phyloP scores from a whole-genome alignment of 108 stramenopile genomes.

The Asterionellopsis glacialis region DNA sequence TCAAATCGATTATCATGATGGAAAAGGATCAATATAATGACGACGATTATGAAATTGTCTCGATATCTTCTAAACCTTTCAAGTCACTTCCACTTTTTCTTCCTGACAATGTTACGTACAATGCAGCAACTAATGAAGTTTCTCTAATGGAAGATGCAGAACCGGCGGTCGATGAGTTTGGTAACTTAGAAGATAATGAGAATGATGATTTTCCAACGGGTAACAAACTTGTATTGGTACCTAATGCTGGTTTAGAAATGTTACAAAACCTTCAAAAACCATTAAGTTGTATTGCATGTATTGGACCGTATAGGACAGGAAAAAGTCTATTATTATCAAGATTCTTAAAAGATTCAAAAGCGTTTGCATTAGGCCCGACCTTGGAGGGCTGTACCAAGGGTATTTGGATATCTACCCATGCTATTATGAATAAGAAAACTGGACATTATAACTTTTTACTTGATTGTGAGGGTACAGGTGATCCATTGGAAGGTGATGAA shows the following conservation, averaged over 20 bases:
- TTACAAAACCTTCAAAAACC: constrained; percentile 3
- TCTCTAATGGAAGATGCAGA: background rate
- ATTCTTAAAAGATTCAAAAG: constrained; percentile 8
- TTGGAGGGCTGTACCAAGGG: constrained; percentile 13
- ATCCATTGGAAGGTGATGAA: constrained; percentile 4
- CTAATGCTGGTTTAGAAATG: constrained; percentile 7
- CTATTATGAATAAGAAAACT: background rate
- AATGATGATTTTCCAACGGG: background rate
- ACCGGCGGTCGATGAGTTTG: background rate
- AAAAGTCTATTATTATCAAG: constrained; percentile 6
- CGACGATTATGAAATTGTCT: constrained; percentile 8
- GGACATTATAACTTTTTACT: constrained; percentile 4
- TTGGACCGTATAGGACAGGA: constrained; percentile 11
- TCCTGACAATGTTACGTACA: constrained; percentile 2
- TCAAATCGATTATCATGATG: constrained; percentile 13
- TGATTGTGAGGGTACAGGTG: constrained; percentile 10
- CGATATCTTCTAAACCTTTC: constrained; percentile 5
- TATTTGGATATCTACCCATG: constrained; percentile 9
- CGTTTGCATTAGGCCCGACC: constrained; percentile 5
- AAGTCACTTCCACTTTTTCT: constrained; percentile 8
- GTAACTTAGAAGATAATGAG: background rate
- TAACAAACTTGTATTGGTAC: constrained; percentile 4
- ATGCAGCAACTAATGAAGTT: background rate
- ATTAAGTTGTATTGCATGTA: constrained; percentile 5
- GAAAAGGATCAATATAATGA: background rate